Base-by-base conservation (phyloP, 805 yeast species). In the Starmerella sp. region DNA sequence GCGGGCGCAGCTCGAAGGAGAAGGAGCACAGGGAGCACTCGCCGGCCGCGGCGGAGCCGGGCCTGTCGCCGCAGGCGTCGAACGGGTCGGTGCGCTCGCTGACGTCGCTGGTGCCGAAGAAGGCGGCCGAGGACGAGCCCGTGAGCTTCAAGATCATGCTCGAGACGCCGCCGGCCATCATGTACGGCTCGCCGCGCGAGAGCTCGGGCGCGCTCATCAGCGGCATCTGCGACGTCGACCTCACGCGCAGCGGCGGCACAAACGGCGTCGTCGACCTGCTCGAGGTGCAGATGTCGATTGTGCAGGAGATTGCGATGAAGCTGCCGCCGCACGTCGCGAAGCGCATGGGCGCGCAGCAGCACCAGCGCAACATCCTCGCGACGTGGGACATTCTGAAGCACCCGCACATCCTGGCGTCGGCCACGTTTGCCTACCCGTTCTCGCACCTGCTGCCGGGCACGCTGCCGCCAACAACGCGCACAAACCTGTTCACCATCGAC, bases 121-220 rank as follows among this genome's bases (percentile, higher is more conserved):
- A 38, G 35, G 9, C 35, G 32, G 34, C 32, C 11, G 56, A 55
- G n/a, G 52, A 36, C 35, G 58, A 32, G 15, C 31, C 53, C 35
- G 62, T 59, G 13, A 35, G 56, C 10, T 59, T 62, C 44, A 34
- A 45, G 13, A 60, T 63, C 51, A 41, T 56, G 15, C 51, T 93
- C 28, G 99, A 93, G 66, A 83, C 95, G 1, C 97, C 97, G 1
- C 98, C 99, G 0, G 76, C 90, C 39, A 79, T 87, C 47, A 71
- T 93, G 54, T 91, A 86, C 65, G 98, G 98, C 0, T 69, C 77
- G 0, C 84, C 90, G 3, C 68, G 70, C 8, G 93, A 86, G 56
- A 81, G 93, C 1, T 76, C 95, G 0, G 98, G 99, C 0, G 84
- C 95, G 5, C 75, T 91, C 29, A 71, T 93, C 36, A 80, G 89